Percentiles rank a stretch among this genome's conserved stretches.
Conservation (phyloP, 179 eudicot species). For the Beta corolliflora region DNA sequence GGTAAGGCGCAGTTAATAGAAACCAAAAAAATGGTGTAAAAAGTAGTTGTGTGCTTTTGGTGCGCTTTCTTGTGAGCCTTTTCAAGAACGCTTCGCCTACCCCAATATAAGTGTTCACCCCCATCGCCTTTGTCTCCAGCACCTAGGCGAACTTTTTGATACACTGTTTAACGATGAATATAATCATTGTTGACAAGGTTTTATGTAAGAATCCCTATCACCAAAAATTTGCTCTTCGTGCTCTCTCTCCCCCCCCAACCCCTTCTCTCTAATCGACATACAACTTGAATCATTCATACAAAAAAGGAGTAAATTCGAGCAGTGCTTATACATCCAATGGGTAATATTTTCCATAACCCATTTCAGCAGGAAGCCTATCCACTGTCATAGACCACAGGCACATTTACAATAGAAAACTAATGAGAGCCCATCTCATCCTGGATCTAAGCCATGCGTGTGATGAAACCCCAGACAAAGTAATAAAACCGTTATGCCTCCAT, state of each 20-base stretch:
- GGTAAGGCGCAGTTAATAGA: no score
- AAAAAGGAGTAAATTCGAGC: background rate
- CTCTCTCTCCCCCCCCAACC: background rate
- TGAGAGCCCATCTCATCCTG: background rate
- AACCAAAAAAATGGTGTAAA: no score
- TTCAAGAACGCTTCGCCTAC: no score
- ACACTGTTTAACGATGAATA: background rate
- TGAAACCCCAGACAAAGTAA: background rate
- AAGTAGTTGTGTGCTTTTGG: no score
- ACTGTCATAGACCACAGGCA: background rate
- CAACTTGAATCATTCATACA: background rate
- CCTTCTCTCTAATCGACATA: background rate
- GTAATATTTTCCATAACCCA: background rate
- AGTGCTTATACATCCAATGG: no score
- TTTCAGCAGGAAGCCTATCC: background rate
- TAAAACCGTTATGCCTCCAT: background rate
- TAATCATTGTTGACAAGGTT: background rate
- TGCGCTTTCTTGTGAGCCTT: no score
- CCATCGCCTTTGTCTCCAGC: no score
- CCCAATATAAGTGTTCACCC: no score
- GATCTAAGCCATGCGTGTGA: background rate
- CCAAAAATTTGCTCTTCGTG: conserved; percentile 1
- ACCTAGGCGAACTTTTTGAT: no score
- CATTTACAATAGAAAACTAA: background rate
- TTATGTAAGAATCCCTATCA: background rate